Evolutionary conservation across 164 flowering plant species (phyloP).

Genomic region (Vitis cinerea): DNA sequence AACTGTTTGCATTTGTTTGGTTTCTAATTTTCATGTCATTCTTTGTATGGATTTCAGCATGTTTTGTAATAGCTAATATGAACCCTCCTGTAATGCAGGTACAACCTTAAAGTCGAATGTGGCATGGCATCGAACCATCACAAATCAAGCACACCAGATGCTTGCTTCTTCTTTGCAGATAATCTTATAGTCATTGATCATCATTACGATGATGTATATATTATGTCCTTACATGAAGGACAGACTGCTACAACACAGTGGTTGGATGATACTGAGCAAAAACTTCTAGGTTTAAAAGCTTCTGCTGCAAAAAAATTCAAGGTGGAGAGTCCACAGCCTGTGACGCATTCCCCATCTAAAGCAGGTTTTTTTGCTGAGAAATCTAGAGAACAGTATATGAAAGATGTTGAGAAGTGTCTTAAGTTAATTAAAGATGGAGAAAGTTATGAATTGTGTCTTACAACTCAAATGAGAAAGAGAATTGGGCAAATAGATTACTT

Average conservation of each 20-base stretch:
- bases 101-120: conserved; percentile 87
- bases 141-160: conserved; percentile 82
- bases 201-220: conserved; percentile 59
- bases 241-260: conserved; percentile 38
- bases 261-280: conserved; percentile 66
- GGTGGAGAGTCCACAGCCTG: conserved; percentile 13
- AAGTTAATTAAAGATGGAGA: conserved; percentile 86
- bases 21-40: conserved; percentile 2
- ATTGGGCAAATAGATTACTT: conserved; percentile 50
- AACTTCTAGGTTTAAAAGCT: conserved; percentile 46
- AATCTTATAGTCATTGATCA: conserved; percentile 85
- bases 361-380: conserved; percentile 56
- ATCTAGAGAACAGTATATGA: conserved; percentile 69
- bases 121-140: conserved; percentile 57
- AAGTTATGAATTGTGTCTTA: conserved; percentile 94
- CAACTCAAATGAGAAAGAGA: conserved; percentile 72
- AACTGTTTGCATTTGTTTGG: background rate
- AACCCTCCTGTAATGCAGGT: conserved; percentile 43
- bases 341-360: conserved; percentile 13
- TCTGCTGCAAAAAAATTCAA: conserved; percentile 12
- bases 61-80: conserved; percentile 1
- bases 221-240: conserved; percentile 54
- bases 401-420: conserved; percentile 73
- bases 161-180: conserved; percentile 95
- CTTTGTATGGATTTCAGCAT: background rate